Percentiles rank a stretch among this genome's conserved stretches.
phyloP scores from a whole-genome alignment of 2,329 filamentous ascomycete species.

The Cladorrhinum sp. region DNA sequence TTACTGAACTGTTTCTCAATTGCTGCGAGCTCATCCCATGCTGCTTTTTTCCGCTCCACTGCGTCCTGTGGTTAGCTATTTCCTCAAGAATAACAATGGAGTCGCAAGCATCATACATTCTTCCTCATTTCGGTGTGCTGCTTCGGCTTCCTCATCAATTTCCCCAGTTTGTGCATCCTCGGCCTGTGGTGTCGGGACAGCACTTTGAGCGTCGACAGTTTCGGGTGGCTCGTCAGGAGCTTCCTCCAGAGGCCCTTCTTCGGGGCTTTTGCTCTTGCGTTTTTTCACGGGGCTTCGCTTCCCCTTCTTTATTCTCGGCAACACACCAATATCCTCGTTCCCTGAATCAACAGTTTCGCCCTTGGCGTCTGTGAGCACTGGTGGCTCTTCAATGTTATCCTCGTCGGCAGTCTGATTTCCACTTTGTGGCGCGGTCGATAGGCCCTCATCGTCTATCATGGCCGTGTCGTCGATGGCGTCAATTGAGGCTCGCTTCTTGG shows the following conservation, averaged over 20 bases:
- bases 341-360: slow-evolving; percentile 33
- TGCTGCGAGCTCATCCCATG: slow-evolving; percentile 72
- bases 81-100: neutral
- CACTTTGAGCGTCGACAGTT: slow-evolving; percentile 34
- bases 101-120: slow-evolving; percentile 49
- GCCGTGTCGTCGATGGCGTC: slow-evolving; percentile 35
- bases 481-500: slow-evolving; percentile 53
- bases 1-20: slow-evolving; percentile 88
- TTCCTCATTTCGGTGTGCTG: slow-evolving; percentile 60
- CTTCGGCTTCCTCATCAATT: slow-evolving; percentile 58
- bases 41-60: slow-evolving; percentile 77
- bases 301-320: slow-evolving; percentile 39
- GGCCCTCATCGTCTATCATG: slow-evolving; percentile 37
- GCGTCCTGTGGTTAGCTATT: slow-evolving; percentile 28
- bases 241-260: slow-evolving; percentile 25
- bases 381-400: slow-evolving; percentile 44
- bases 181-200: slow-evolving; percentile 42
- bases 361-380: slow-evolving; percentile 40
- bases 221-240: slow-evolving; percentile 31
- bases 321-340: slow-evolving; percentile 35
- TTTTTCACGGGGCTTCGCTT: slow-evolving; percentile 41
- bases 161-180: slow-evolving; percentile 57
- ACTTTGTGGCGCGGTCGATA: slow-evolving; percentile 37
- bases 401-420: slow-evolving; percentile 45
- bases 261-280: slow-evolving; percentile 37